Evolutionary conservation across 768 basidiomycete genomes (phyloP), one percentile per base, ranked within the genome.

Genomic region (Fistulinella prunicolor): DNA sequence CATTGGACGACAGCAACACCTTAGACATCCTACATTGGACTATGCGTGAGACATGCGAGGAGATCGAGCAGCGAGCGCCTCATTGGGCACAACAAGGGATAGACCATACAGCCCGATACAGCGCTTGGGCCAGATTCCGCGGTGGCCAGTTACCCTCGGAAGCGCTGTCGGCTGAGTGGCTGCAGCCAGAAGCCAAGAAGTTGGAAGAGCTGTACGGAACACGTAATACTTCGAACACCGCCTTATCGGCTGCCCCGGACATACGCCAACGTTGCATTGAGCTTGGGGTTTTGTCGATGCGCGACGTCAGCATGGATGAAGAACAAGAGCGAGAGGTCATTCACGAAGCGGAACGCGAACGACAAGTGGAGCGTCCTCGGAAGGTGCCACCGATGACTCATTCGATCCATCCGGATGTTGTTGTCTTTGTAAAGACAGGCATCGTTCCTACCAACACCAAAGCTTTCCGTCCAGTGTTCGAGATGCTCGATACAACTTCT

Each of bases 241-340:
- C 13, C 30, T 32, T 8, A 12, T 14, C 30, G 13, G 7, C 30
- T 10, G 9, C 4, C 7, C 13, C 30, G 30, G 30, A 32, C 9
- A 32, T 32, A 7, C 7, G 13, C 30, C 13, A 8, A 32, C 30
- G 30, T 32, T 32, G 30, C 13, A 32, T 4, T 12, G 30, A 32
- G 13, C 30, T 32, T 32, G 30, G 30, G 4, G 30, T 32, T 9
- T 32, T 12, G 13, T 32, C 30, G 30, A 6, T 14, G 4, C 30
- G 30, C 7, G 50, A 61, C 34, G 49, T 42, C 16, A 54, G 45
- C 26, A 50, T 73, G 49, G 69, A 69, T 29, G 74, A 77, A 49
- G 76, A 77, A 45, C 74, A 76, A 47, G 76, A 77, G 53, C 59
- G 74, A 30, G 74, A 77, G 47, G 62, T 77, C 8, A 54, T 50